Evolutionary conservation across 495 filamentous ascomycete species (phyloP), one percentile per base, ranked within the genome.

Genomic region (Entonaema liquescens): DNA sequence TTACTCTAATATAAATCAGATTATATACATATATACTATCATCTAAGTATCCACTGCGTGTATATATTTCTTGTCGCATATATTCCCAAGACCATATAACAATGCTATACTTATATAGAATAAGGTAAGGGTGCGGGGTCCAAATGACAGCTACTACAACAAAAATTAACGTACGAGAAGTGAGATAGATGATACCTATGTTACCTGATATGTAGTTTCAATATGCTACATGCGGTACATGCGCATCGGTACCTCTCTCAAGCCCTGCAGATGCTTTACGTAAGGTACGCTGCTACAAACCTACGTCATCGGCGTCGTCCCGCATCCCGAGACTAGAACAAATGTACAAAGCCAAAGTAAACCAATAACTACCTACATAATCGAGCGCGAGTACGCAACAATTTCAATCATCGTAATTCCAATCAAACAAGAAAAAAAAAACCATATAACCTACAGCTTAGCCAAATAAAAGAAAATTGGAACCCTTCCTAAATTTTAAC

Each of bases 261-360:
- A 8, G 17, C 42, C 17, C 29, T 31, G 29, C 29, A 31, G 29
- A 47, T 47, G 42, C 42, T 47, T 47, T 47, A 47, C 42, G 42
- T 47, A 47, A 29, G 52, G 25, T 55, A 57, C 54, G 54, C 54
- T n/a, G 19, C 21, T 35, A 38, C 31, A 1, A 31, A 11, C 8
- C 54, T 38, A 57, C 54, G 54, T 57, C 54, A 57, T 57, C 5
- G 31, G 29, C 54, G 52, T 55, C 28, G 52, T 55, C 29, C 29
- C 28, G 29, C n/a, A 15, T 55, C n/a, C 26, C 6, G 13, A 29
- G 40, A 19, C 7, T 44, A 9, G n/a, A 11, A 44, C 50, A 54
- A 3, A 7, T 31, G 29, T 54, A 54, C 50, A 26, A 28, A 54
- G 13, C 28, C 38, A 42, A n/a, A 42, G n/a, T 5, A 42, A 38